Conservation (phyloP, 106 monocot species). For the Dendrobium officinale region DNA sequence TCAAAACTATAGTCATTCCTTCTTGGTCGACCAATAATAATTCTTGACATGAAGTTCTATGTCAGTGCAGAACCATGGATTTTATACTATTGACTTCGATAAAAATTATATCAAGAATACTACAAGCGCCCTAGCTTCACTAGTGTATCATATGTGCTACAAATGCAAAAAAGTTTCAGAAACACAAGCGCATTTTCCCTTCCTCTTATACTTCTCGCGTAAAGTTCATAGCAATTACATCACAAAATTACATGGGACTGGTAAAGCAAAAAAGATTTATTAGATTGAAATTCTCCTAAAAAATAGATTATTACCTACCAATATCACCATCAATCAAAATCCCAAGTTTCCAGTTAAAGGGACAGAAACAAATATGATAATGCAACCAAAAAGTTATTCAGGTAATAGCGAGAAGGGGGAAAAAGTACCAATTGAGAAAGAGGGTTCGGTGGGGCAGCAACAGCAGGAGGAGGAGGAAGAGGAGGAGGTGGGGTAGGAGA, state of each 20-base stretch:
- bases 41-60: not conserved
- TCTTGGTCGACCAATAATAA: not conserved
- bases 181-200: no score
- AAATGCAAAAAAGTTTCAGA: no score
- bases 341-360: no score
- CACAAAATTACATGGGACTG: no score
- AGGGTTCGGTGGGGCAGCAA: slow-evolving; percentile 10
- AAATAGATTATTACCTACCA: no score
- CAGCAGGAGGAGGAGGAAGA: slow-evolving; percentile 9
- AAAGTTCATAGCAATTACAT: no score
- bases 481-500: not conserved
- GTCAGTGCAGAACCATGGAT: not conserved
- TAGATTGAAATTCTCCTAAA: no score
- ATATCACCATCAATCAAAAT: no score
- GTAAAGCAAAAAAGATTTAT: no score
- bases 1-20: no score
- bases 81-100: not conserved
- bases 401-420: not conserved
- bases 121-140: not conserved
- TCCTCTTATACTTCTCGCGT: no score
- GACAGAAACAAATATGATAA: not conserved
- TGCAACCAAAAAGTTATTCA: not conserved
- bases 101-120: not conserved
- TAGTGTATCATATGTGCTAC: no score
- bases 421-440: slow-evolving; percentile 37